These are phyloP conservation scores for Trametes sanguinea DNA, from an alignment of 768 basidiomycete genomes.

Conservation along the genomic window DNA sequence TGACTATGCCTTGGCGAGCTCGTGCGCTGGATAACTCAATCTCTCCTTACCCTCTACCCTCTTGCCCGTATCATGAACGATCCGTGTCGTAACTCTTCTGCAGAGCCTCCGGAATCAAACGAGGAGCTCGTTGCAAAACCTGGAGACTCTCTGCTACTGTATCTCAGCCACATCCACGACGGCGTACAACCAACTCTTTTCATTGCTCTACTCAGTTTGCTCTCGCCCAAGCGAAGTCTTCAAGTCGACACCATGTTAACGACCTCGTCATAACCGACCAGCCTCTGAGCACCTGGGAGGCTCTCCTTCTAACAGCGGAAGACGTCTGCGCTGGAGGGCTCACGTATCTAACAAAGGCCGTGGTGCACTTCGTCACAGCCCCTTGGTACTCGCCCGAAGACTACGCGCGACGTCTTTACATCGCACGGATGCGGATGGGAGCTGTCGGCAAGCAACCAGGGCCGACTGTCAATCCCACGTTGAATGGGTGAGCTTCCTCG, in stretches of 20 bases:
- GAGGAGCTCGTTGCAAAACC: neutral
- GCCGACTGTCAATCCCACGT: neutral
- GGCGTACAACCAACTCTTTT: constrained; percentile 3
- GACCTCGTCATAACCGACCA: neutral
- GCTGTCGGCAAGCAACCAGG: neutral
- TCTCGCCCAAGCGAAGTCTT: neutral
- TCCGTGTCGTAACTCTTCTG: no score
- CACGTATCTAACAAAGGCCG: neutral
- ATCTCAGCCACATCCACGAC: constrained; percentile 4
- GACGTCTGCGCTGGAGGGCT: neutral
- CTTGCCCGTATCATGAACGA: no score
- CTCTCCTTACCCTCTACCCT: no score
- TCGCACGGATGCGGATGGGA: neutral
- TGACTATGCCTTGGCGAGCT: no score
- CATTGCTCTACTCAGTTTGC: neutral
- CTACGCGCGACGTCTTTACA: neutral
- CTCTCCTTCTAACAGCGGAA: neutral
- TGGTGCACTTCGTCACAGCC: neutral
- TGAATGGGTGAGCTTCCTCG: no score
- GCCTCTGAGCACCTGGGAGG: no score
- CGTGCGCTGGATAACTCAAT: no score
- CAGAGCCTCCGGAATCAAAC: neutral
- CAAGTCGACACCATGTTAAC: neutral
- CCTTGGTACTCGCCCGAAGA: neutral
- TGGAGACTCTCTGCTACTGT: constrained; percentile 1